Evolutionary conservation across 2,329 filamentous ascomycete genomes (phyloP).

Genomic region (Plectosphaerella sp.): DNA sequence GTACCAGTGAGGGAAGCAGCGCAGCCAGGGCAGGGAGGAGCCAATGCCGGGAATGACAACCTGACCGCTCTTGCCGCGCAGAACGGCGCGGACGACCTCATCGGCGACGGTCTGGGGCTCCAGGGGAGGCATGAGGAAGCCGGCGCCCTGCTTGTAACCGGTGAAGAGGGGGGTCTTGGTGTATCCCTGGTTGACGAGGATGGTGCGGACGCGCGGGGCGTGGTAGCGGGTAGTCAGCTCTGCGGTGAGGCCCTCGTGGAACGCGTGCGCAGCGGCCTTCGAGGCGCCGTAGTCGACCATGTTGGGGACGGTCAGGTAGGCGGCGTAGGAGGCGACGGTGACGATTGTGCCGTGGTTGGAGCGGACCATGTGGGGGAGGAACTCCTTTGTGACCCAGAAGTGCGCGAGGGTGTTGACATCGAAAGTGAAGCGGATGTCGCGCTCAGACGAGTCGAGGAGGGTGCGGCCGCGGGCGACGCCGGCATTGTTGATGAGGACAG

Average conservation of each 20-base stretch:
- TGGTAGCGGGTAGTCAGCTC: slow-evolving; percentile 58
- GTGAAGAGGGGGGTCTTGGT: slow-evolving; percentile 57
- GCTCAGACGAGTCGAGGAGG: slow-evolving; percentile 53
- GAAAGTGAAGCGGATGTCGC: slow-evolving; percentile 62
- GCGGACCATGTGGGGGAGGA: slow-evolving; percentile 60
- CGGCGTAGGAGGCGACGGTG: slow-evolving; percentile 62
- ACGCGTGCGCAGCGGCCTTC: slow-evolving; percentile 62
- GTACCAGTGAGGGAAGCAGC: slow-evolving; percentile 60
- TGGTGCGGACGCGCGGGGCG: slow-evolving; percentile 59
- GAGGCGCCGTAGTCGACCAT: slow-evolving; percentile 64
- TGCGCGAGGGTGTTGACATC: slow-evolving; percentile 67
- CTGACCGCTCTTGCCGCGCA: slow-evolving; percentile 52
- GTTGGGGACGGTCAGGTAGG: slow-evolving; percentile 54
- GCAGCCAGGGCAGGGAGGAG: slow-evolving; percentile 34
- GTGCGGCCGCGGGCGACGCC: slow-evolving; percentile 58
- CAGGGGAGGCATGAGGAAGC: slow-evolving; percentile 49
- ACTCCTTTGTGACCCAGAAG: slow-evolving; percentile 62
- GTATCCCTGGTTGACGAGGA: slow-evolving; percentile 62
- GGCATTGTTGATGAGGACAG: slow-evolving; percentile 69
- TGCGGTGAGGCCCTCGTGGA: slow-evolving; percentile 61
- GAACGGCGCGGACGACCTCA: slow-evolving; percentile 54
- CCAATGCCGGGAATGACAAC: slow-evolving; percentile 48
- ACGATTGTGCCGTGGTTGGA: slow-evolving; percentile 69
- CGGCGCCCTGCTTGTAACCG: slow-evolving; percentile 45
- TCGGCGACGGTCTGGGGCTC: slow-evolving; percentile 61